A percentile compares a stretch with the other conserved stretches of the same genome.
phyloP scores from a whole-genome alignment of 2,329 filamentous ascomycete genomes.

The Cladophialophora bantiana region DNA sequence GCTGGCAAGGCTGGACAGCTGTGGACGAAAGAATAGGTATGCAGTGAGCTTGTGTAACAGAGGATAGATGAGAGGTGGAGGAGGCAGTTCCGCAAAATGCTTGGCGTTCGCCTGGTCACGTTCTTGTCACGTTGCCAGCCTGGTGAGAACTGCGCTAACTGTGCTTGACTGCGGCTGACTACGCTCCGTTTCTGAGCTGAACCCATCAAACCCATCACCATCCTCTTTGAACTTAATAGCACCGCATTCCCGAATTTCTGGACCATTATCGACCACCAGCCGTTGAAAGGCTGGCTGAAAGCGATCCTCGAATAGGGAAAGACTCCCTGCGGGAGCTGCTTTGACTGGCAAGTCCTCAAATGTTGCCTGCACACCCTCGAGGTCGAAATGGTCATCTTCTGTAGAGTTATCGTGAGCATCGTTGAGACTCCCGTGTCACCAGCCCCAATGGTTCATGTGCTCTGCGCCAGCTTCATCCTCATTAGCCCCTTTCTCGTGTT shows the following conservation, averaged over 20 bases:
- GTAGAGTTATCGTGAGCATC: neutral
- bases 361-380: neutral
- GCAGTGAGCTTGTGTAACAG: too few species aligned
- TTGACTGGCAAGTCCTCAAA: neutral
- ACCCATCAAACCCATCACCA: neutral
- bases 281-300: neutral
- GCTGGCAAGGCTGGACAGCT: too few species aligned
- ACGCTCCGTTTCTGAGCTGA: neutral
- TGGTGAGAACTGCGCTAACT: too few species aligned
- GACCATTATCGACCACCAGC: neutral
- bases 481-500: neutral
- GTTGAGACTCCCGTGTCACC: neutral
- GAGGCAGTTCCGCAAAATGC: too few species aligned
- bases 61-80: too few species aligned
- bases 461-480: neutral
- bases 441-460: neutral
- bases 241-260: neutral
- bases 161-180: neutral
- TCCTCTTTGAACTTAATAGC: neutral
- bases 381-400: neutral
- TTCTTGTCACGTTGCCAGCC: too few species aligned
- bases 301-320: neutral
- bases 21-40: too few species aligned
- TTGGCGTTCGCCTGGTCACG: too few species aligned
- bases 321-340: neutral